phyloP scores from a whole-genome alignment of 1,284 basidiomycete genomes.

The Ceratobasidium theobromae region DNA sequence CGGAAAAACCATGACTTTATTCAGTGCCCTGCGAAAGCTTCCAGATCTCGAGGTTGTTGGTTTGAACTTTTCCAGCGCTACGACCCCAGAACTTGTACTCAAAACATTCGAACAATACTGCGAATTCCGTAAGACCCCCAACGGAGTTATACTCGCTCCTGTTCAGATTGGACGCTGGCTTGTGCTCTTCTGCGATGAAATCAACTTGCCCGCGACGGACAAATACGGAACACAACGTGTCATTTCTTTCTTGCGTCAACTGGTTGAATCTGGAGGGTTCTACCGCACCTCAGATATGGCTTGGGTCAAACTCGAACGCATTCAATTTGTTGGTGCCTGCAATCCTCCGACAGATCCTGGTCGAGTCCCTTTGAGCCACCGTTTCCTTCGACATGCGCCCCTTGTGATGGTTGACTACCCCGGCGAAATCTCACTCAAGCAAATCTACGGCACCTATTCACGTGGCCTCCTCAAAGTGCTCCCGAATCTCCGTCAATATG shows the following conservation, averaged over 20 bases:
- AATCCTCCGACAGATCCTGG: conserved; percentile 99
- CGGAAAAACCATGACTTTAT: conserved; percentile 99
- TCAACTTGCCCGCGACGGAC: conserved; percentile 95
- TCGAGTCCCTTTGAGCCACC: conserved; percentile 94
- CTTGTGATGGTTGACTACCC: conserved; percentile 99
- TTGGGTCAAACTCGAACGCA: conserved; percentile 97
- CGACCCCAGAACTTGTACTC: conserved; percentile 94
- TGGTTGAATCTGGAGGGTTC: conserved; percentile 94
- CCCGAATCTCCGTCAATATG: conserved; percentile 89
- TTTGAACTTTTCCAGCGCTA: conserved; percentile 98
- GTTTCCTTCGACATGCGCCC: conserved; percentile 97
- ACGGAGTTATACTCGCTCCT: conserved; percentile 92
- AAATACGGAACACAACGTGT: conserved; percentile 99
- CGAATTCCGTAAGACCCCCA: conserved; percentile 97
- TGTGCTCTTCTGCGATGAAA: conserved; percentile 99
- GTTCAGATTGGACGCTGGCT: conserved; percentile 96
- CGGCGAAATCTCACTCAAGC: conserved; percentile 93
- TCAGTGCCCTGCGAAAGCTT: conserved; percentile 95
- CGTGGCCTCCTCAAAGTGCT: conserved; percentile 95
- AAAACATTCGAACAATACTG: conserved; percentile 99
- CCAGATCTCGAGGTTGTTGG: conserved; percentile 99
- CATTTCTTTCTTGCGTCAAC: conserved; percentile 96
- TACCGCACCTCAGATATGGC: conserved; percentile 95
- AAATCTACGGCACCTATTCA: conserved; percentile 99
- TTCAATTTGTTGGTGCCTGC: conserved; percentile 99